phyloP scores from a whole-genome alignment of 2,329 filamentous ascomycete species.

The Xylaria sp. region DNA sequence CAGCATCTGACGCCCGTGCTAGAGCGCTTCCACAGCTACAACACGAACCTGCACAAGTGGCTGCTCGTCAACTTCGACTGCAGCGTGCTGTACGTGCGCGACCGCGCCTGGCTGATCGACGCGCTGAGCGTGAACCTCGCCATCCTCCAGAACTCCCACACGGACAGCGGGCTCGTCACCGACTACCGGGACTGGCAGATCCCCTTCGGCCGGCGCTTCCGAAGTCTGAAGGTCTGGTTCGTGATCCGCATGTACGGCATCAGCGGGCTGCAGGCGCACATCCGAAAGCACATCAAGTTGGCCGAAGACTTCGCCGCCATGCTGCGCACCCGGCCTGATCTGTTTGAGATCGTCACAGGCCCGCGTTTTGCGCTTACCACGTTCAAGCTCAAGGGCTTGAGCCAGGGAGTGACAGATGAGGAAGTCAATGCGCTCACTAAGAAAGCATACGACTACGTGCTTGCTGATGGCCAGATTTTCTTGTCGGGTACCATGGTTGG shows the following conservation, averaged over 20 bases:
- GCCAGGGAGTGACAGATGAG: conserved; percentile 51
- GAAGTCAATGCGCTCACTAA: conserved; percentile 75
- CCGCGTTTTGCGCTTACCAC: conserved; percentile 84
- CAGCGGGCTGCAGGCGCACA: conserved; percentile 76
- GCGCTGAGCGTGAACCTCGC: conserved; percentile 73
- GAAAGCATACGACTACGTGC: conserved; percentile 78
- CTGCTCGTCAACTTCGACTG: conserved; percentile 91
- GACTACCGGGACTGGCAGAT: conserved; percentile 99
- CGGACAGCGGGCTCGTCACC: conserved; percentile 84
- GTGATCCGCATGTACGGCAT: conserved; percentile 86
- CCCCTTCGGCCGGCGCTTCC: conserved; percentile 87
- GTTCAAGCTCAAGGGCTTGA: conserved; percentile 55
- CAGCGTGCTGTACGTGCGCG: conserved; percentile 81
- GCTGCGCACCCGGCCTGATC: conserved; percentile 67
- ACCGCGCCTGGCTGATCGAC: conserved; percentile 78
- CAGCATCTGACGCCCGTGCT: conserved; percentile 71
- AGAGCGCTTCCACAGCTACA: conserved; percentile 82
- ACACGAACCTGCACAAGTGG: conserved; percentile 99
- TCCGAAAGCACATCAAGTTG: conserved; percentile 73
- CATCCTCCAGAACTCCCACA: conserved; percentile 84
- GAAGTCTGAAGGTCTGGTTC: conserved; percentile 94
- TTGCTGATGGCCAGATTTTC: conserved; percentile 80
- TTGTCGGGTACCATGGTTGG: conserved; percentile 80
- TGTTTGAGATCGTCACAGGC: conserved; percentile 79
- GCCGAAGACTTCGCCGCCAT: conserved; percentile 76